Base-by-base conservation (phyloP, 192 early-diverging fungal genomes). In the Rhizoclosmatium globosum region DNA sequence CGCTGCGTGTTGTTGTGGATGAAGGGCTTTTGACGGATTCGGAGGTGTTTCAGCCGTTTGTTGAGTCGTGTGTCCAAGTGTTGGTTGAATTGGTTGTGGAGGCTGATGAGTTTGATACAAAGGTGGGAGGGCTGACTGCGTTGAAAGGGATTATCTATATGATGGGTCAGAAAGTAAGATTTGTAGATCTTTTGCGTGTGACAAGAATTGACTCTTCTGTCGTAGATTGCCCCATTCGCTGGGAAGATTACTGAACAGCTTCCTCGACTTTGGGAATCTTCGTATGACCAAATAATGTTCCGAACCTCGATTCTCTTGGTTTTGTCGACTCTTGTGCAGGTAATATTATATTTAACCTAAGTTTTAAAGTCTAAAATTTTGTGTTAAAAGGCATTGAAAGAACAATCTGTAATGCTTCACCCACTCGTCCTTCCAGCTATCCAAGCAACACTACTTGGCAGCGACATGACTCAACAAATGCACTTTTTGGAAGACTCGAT, bases 401-500 rank as follows among this genome's bases (percentile, higher is more conserved):
- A 85, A 0, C 89, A 94, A 47, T 95, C 95, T 1, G 82, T 85
- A 38, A 87, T 90, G 46, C 80, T 96, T 4, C 93, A 96, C 77
- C 84, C 80, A 2, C 86, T 96, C 78, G 87, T 96, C 4, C 82
- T 93, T 69, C 94, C 94, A 0, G 84, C 97, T 64, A 84, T 98
- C 44, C 83, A 87, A 38, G 88, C 93, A 68, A 94, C 94, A 82
- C 81, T 95, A 94, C 65, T 85, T 89, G 0, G 86, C 78, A 53
- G 82, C 86, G 50, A 89, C 88, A 62, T 81, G 82, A 79, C 19
- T 42, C 31, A 73, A 7, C 50, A 46, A 31, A 45, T 44, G 42
- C 73, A 96, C 66, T 71, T 98, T 69, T 86, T 96, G 39, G 97
- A 97, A 74, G 97, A 98, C 72, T 94, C 91, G 2, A 85, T 97